Evolutionary conservation across 2,329 filamentous ascomycete species (phyloP).

Genomic region (Alternaria sp.): DNA sequence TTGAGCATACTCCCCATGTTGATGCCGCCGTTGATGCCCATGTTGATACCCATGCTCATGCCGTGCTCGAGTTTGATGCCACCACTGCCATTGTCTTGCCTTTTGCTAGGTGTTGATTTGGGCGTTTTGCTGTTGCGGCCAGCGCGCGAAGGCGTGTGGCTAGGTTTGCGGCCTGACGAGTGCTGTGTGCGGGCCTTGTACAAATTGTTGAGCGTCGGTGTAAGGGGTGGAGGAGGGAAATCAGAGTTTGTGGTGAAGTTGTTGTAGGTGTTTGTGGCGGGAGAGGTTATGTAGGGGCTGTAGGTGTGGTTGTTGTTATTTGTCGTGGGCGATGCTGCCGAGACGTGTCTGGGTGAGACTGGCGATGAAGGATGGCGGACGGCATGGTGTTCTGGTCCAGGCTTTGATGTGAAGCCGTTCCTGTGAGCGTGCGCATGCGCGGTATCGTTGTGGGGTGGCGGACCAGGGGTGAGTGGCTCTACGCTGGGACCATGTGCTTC

Average conservation of each 20-base stretch:
- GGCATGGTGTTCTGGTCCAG: slow-evolving; percentile 17
- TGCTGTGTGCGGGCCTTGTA: slow-evolving; percentile 16
- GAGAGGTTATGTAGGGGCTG: slow-evolving; percentile 25
- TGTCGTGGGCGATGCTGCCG: slow-evolving; percentile 21
- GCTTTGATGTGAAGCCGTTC: slow-evolving; percentile 25
- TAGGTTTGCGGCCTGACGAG: slow-evolving; percentile 32
- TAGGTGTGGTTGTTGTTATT: slow-evolving; percentile 25
- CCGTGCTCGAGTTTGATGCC: slow-evolving; percentile 40
- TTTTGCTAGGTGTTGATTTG: slow-evolving; percentile 39
- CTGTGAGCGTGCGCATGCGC: slow-evolving; percentile 19
- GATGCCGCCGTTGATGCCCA: slow-evolving; percentile 17
- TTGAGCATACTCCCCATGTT: slow-evolving; percentile 19
- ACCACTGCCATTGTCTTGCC: slow-evolving; percentile 28
- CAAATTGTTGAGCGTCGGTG: slow-evolving; percentile 20
- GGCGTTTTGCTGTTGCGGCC: slow-evolving; percentile 40
- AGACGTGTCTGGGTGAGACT: slow-evolving; percentile 31
- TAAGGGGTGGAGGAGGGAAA: slow-evolving; percentile 33
- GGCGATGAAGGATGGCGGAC: slow-evolving; percentile 33
- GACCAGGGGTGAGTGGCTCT: slow-evolving; percentile 42
- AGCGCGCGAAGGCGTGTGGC: slow-evolving; percentile 31
- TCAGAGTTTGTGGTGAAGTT: slow-evolving; percentile 37
- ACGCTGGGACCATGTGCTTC: slow-evolving; percentile 32
- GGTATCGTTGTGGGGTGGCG: slow-evolving; percentile 21
- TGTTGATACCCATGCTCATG: slow-evolving; percentile 23
- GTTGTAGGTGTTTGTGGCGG: slow-evolving; percentile 30